Conservation (phyloP, 2,329 filamentous ascomycete species). For the Colletotrichum sp. region DNA sequence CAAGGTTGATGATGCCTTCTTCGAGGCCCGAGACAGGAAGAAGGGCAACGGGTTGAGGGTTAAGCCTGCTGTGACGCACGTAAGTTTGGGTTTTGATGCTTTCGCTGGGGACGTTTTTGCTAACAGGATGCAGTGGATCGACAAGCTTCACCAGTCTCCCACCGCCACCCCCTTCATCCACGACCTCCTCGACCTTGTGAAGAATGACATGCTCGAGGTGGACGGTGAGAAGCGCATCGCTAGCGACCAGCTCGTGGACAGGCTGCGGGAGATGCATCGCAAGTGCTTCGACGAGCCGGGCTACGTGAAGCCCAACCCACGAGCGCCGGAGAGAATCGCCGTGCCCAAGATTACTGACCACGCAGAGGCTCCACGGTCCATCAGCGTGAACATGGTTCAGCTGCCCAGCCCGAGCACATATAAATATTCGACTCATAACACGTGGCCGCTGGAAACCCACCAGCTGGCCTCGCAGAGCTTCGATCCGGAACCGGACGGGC, state of each 20-base stretch:
- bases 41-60: background rate
- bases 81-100: too few species aligned
- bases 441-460: background rate
- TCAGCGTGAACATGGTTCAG: slow-evolving; percentile 1
- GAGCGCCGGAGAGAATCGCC: too few species aligned
- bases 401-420: too few species aligned
- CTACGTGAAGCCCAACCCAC: too few species aligned
- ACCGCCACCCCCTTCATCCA: background rate
- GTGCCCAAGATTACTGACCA: too few species aligned
- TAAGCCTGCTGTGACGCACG: background rate
- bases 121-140: too few species aligned
- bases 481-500: background rate
- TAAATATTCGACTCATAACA: too few species aligned
- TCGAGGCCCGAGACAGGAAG: background rate
- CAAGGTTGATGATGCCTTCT: background rate
- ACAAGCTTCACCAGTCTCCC: background rate
- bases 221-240: background rate
- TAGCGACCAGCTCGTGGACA: background rate
- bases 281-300: background rate
- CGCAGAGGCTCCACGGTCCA: background rate
- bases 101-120: too few species aligned
- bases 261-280: background rate
- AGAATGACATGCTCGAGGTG: background rate
- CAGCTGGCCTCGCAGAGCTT: background rate
- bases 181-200: background rate